Percentiles rank a stretch among this genome's conserved stretches.
These are phyloP conservation scores for Coniosporium tulheliwenetii DNA, from an alignment of 2,329 filamentous ascomycete genomes.

Conservation along the genomic window DNA sequence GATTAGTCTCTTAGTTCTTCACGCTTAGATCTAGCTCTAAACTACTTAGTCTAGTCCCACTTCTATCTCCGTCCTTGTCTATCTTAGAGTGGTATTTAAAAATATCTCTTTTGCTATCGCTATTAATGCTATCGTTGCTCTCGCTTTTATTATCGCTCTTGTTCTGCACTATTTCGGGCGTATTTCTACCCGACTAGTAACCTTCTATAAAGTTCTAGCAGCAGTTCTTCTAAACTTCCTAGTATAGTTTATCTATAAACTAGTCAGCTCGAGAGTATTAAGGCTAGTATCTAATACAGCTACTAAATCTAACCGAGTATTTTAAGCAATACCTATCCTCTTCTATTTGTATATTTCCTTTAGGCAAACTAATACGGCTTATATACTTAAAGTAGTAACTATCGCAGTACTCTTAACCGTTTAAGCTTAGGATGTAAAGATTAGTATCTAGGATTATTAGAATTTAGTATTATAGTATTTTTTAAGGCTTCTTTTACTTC, in stretches of 20 bases:
- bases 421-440: not conserved
- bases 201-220: not conserved
- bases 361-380: not conserved
- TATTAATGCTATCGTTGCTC: not conserved
- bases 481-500: not conserved
- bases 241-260: not conserved
- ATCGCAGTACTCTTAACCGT: not conserved
- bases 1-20: not conserved
- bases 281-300: too few relatives aligned
- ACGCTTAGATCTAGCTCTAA: not conserved
- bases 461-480: not conserved
- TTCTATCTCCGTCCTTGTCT: not conserved
- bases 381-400: not conserved
- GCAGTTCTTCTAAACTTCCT: not conserved
- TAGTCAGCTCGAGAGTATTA: not conserved
- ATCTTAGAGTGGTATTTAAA: not conserved
- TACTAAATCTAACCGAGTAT: not conserved
- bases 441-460: not conserved
- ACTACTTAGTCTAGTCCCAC: not conserved
- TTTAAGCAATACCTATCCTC: not conserved
- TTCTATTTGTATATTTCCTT: not conserved
- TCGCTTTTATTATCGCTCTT: not conserved
- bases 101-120: not conserved
- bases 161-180: not conserved
- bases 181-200: not conserved